Conservation (phyloP, 768 basidiomycete species). For the Myochromella boudieri region DNA sequence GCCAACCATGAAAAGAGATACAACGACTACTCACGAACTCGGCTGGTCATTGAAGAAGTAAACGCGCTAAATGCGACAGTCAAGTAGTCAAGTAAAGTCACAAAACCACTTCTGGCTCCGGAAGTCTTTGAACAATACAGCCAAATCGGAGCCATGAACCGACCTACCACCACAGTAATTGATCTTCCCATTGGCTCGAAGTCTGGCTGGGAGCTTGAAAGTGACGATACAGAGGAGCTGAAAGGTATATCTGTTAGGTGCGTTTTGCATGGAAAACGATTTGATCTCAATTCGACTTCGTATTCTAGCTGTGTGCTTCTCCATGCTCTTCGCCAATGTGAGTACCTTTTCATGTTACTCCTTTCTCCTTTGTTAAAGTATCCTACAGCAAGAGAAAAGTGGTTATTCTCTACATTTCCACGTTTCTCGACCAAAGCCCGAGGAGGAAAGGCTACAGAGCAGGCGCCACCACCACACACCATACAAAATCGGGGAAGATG, state of each 20-base stretch:
- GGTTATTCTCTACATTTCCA: constrained; percentile 66
- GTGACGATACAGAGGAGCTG: constrained; percentile 42
- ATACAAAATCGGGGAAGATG: constrained; percentile 66
- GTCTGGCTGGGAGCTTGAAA: constrained; percentile 61
- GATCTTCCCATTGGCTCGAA: constrained; percentile 56
- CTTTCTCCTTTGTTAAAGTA: not conserved
- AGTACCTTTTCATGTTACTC: constrained; percentile 16
- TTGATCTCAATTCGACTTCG: not conserved
- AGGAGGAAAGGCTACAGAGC: constrained; percentile 51
- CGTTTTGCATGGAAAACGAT: not conserved
- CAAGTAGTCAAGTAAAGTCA: constrained; percentile 12
- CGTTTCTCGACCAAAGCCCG: constrained; percentile 70
- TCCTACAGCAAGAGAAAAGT: constrained; percentile 63
- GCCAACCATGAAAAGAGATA: constrained; percentile 2
- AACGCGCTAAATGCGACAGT: not conserved
- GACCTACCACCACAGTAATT: constrained; percentile 16
- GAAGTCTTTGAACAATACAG: constrained; percentile 15
- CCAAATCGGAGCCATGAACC: constrained; percentile 18
- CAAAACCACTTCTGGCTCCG: constrained; percentile 4
- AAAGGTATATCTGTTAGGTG: constrained; percentile 62
- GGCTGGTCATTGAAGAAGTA: constrained; percentile 40
- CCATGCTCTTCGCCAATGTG: constrained; percentile 74
- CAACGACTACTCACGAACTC: constrained; percentile 58
- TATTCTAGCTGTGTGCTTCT: constrained; percentile 54
- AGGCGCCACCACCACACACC: constrained; percentile 63